Evolutionary conservation across 2,329 filamentous ascomycete species (phyloP).

Genomic region (Zasmidium cellare): DNA sequence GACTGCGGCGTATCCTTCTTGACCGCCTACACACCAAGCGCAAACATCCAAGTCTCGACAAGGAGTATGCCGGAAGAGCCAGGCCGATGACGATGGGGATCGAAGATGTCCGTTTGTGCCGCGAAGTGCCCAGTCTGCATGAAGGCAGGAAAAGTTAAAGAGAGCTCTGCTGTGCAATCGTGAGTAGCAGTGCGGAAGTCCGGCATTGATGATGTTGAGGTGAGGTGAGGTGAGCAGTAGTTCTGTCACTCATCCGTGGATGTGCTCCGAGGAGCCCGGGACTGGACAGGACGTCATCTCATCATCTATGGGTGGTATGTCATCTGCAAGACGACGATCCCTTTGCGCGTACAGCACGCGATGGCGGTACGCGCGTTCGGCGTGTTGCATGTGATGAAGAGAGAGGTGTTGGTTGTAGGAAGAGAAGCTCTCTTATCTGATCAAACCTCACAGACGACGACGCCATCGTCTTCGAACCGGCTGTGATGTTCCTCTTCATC

Average conservation of each 20-base stretch:
- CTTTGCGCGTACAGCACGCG: too few species aligned
- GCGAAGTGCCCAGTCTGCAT: too few species aligned
- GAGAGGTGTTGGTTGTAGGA: too few species aligned
- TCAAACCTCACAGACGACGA: too few species aligned
- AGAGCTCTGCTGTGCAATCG: too few species aligned
- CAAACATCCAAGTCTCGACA: not conserved
- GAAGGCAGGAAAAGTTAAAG: too few species aligned
- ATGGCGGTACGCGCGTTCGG: too few species aligned
- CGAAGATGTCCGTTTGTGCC: not conserved
- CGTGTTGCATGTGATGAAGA: too few species aligned
- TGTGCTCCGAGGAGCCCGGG: not conserved
- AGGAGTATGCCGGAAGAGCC: not conserved
- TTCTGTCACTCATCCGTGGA: not conserved
- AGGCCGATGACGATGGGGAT: not conserved
- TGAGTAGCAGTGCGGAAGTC: not conserved
- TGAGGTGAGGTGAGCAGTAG: not conserved
- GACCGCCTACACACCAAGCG: not conserved
- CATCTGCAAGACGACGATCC: not conserved
- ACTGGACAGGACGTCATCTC: not conserved
- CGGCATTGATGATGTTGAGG: not conserved
- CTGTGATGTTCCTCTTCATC: too few species aligned
- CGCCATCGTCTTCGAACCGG: too few species aligned
- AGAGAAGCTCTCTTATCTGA: too few species aligned
- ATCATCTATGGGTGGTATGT: not conserved
- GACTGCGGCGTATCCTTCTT: not conserved